These are phyloP conservation scores for Puccinia polysora DNA, from an alignment of 1,284 basidiomycete genomes.

Conservation along the genomic window DNA sequence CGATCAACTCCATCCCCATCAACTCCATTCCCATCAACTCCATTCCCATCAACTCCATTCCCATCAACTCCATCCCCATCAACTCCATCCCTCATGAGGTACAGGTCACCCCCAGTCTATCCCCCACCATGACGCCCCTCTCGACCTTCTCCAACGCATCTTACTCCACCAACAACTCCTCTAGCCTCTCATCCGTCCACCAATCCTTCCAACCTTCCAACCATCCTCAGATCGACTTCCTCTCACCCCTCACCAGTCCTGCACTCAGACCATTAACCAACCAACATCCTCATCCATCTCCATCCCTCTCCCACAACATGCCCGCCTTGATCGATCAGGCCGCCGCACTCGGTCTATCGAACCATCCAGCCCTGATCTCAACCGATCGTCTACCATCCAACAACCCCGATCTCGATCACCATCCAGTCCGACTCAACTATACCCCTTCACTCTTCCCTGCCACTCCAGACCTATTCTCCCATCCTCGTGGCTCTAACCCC, in stretches of 20 bases:
- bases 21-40: not conserved
- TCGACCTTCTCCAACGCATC: constrained; percentile 35
- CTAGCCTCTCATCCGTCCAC: constrained; percentile 45
- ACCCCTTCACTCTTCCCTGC: not conserved
- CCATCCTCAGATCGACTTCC: constrained; percentile 56
- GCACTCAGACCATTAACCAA: constrained; percentile 57
- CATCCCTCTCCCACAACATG: constrained; percentile 45
- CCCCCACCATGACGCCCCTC: constrained; percentile 26
- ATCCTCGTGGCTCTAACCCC: not conserved
- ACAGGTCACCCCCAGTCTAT: constrained; percentile 24
- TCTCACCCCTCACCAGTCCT: constrained; percentile 61
- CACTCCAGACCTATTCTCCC: not conserved
- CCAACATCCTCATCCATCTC: constrained; percentile 47
- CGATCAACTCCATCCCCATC: not conserved
- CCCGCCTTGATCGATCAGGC: constrained; percentile 40
- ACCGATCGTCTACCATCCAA: not conserved
- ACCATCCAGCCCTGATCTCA: not conserved
- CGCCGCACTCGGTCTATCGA: constrained; percentile 49
- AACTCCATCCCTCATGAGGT: not conserved
- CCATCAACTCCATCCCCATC: not conserved
- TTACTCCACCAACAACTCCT: constrained; percentile 44
- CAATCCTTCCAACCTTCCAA: constrained; percentile 51
- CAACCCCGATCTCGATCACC: not conserved
- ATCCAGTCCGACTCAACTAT: constrained; percentile 1
- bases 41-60: not conserved